Conservation (phyloP, 106 monocot genomes). For the Acorus gramineus region DNA sequence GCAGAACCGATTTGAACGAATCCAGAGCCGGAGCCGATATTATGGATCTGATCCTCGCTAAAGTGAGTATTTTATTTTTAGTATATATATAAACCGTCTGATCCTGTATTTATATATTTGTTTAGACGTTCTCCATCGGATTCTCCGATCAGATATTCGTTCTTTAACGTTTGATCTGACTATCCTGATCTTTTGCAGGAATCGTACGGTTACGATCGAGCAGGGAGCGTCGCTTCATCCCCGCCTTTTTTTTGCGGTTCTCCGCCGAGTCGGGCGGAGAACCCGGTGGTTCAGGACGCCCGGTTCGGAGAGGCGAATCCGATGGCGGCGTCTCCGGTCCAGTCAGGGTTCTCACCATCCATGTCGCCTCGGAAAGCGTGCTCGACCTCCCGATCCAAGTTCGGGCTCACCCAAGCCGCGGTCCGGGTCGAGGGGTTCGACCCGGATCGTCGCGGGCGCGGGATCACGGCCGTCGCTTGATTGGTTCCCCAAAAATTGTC, state of each 20-base stretch:
- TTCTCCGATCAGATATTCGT: neutral
- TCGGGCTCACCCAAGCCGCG: slow-evolving; percentile 17
- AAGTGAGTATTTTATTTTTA: slow-evolving; percentile 19
- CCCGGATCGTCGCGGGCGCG: slow-evolving; percentile 9
- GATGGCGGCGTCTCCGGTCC: neutral
- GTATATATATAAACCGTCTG: neutral
- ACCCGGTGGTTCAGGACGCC: slow-evolving; percentile 19
- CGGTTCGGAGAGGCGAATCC: slow-evolving; percentile 10
- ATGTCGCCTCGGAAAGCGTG: neutral
- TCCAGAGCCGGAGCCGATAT: slow-evolving; percentile 22
- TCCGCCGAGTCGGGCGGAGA: slow-evolving; percentile 9
- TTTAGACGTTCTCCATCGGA: neutral
- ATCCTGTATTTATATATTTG: neutral
- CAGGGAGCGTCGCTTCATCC: neutral
- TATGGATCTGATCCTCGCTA: slow-evolving; percentile 28
- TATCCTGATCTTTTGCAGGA: neutral
- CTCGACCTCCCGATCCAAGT: neutral
- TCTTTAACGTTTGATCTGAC: neutral
- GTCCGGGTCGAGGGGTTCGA: slow-evolving; percentile 30
- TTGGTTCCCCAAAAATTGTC: too few relatives aligned
- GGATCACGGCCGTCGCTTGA: slow-evolving; percentile 21
- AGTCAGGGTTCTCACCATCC: slow-evolving; percentile 8
- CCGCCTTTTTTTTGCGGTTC: slow-evolving; percentile 20
- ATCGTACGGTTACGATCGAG: neutral
- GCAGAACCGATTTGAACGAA: neutral